Conservation (phyloP, 352 stramenopile genomes). For the Plasmopara muralis region DNA sequence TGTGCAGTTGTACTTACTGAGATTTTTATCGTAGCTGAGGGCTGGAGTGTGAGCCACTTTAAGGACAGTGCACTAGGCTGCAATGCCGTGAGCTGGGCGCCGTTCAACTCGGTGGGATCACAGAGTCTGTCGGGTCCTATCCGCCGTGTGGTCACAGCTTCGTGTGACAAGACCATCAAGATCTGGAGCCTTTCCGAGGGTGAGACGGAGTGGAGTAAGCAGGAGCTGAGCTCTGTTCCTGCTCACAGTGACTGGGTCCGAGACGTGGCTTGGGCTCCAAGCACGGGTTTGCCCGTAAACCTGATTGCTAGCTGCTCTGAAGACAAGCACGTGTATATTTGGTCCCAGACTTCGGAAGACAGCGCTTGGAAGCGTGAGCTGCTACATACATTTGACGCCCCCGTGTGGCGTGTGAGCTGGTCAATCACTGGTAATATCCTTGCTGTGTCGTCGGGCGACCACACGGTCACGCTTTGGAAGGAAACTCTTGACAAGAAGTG, state of each 20-base stretch:
- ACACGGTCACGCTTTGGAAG: slow-evolving; percentile 98
- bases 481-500: slow-evolving; percentile 95
- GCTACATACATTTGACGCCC: slow-evolving; percentile 92
- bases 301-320: slow-evolving; percentile 90
- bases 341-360: slow-evolving; percentile 84
- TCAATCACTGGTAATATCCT: slow-evolving; percentile 97
- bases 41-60: slow-evolving; percentile 91
- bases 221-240: slow-evolving; percentile 62
- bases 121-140: slow-evolving; percentile 39
- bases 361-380: slow-evolving; percentile 87
- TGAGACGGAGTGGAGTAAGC: slow-evolving; percentile 72
- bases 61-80: slow-evolving; percentile 93
- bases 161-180: slow-evolving; percentile 97
- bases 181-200: slow-evolving; percentile 88
- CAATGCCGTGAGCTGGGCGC: slow-evolving; percentile 96
- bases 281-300: slow-evolving; percentile 89
- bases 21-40: slow-evolving; percentile 37
- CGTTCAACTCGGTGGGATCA: slow-evolving; percentile 67
- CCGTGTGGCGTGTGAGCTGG: slow-evolving; percentile 98
- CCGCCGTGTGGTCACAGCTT: slow-evolving; percentile 91
- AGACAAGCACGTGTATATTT: slow-evolving; percentile 93
- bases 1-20: neutral
- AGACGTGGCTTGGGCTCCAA: slow-evolving; percentile 97
- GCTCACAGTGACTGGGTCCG: slow-evolving; percentile 94
- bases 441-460: slow-evolving; percentile 95